A percentile compares a stretch with the other conserved stretches of the same genome.
Evolutionary conservation across 371 early-diverging fungal species (phyloP).

Genomic region (Parasitella parasitica): DNA sequence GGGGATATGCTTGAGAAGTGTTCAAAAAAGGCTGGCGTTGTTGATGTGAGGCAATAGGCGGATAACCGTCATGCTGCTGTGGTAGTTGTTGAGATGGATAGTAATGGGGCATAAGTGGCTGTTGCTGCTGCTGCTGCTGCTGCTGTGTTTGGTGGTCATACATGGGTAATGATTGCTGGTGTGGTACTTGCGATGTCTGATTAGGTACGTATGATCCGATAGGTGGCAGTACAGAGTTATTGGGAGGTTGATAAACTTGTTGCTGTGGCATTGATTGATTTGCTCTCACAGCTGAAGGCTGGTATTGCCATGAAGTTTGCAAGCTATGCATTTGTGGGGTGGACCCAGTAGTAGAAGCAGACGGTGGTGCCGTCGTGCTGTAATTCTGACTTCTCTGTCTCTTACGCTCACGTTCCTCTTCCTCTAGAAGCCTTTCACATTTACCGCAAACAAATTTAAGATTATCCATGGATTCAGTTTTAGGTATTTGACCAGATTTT

Average conservation of each 20-base stretch:
- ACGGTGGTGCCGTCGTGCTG: not conserved
- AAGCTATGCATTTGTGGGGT: not conserved
- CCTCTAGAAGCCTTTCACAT: constrained; percentile 25
- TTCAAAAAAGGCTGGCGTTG: not conserved
- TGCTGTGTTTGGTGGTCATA: not conserved
- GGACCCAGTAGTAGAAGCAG: not conserved
- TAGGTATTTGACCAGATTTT: constrained; percentile 42
- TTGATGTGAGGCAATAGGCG: not conserved
- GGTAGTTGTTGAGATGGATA: not conserved
- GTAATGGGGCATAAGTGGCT: not conserved
- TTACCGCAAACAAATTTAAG: constrained; percentile 44
- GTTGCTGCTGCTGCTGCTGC: not conserved
- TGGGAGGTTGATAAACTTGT: not conserved
- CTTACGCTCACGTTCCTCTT: not conserved
- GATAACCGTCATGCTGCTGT: not conserved
- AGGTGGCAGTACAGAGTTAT: not conserved
- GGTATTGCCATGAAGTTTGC: not conserved
- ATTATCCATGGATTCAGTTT: constrained; percentile 29
- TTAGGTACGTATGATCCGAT: not conserved
- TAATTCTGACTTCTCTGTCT: not conserved
- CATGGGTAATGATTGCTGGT: too few species aligned
- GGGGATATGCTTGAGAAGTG: not conserved
- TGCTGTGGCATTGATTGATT: not conserved
- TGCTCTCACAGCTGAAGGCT: not conserved
- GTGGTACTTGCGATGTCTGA: not conserved